Evolutionary conservation across 1,284 basidiomycete species (phyloP), one percentile per base, ranked within the genome.

Genomic region (Tausonia pullulans): DNA sequence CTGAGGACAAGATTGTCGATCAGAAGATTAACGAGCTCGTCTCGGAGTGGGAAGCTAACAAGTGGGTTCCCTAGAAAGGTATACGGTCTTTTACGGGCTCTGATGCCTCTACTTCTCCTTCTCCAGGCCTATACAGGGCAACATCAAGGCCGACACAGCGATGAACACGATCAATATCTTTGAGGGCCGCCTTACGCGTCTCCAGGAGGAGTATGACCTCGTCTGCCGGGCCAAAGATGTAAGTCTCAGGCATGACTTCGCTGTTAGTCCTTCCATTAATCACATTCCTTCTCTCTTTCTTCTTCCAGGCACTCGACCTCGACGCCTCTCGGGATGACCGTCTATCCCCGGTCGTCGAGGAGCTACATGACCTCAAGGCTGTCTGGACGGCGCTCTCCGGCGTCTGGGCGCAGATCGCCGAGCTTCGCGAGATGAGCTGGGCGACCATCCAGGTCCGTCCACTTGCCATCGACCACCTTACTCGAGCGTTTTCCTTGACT

Each of bases 301-400:
- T 27, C 27, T 27, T 27, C 27, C 48, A 72, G 74, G 93, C 96
- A 0, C 82, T 99, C 51, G 90, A 96, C 76, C 84, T 99, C 55
- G 94, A 97, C 70, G 83, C 92, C 69, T 86, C 84, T 68, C 85
- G 87, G 60, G 92, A 98, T 73, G 90, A 92, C 67, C 88, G 92
- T 58, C 81, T 98, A 60, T 88, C 91, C 67, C 93, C 94, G 8
- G 86, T 98, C 5, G 87, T 91, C 63, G 96, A 98, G 74, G 96
- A 99, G 77, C 77, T 98, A 62, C 86, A 87, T 65, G 96, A 98
- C 74, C 82, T 99, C 69, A 97, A 98, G 77, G 90, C 91, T 0
- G 96, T 98, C 39, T 99, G 96, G 96, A 98, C 93, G 0, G 96
- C 96, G 6, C 82, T 99, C 49, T 95, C 94, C 0, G 96, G 96